These are phyloP conservation scores for Nothophaeocryptopus gaeumannii DNA, from an alignment of 2,329 filamentous ascomycete genomes.

Conservation along the genomic window DNA sequence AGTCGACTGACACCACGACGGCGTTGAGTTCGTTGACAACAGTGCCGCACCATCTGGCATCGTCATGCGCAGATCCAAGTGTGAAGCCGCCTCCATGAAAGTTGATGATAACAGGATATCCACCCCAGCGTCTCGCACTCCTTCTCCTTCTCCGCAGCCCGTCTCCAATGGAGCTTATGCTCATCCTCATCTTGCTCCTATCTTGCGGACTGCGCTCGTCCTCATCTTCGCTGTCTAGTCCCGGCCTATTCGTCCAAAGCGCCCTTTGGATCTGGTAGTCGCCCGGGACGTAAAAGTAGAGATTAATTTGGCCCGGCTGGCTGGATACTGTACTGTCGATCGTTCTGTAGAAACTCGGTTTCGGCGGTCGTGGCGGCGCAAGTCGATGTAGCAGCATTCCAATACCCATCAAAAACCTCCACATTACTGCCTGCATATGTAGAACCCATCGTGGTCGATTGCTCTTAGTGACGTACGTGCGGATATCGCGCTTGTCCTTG, in stretches of 20 bases:
- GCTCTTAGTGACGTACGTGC: conserved; percentile 20
- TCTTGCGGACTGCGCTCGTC: conserved; percentile 18
- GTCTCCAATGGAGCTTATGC: conserved; percentile 25
- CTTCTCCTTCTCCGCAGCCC: conserved; percentile 23
- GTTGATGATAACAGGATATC: conserved; percentile 59
- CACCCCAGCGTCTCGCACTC: conserved; percentile 39
- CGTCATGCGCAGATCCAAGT: conserved; percentile 58
- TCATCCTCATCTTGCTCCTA: conserved; percentile 24
- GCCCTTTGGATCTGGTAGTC: conserved; percentile 46
- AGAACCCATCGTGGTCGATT: conserved; percentile 57
- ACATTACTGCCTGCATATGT: conserved; percentile 61
- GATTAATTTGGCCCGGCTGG: conserved; percentile 46
- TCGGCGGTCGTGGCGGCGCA: conserved; percentile 59
- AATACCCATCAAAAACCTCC: conserved; percentile 65
- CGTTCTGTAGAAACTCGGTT: conserved; percentile 57
- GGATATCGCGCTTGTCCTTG: conserved; percentile 11
- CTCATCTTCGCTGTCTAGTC: conserved; percentile 16
- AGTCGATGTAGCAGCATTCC: conserved; percentile 67
- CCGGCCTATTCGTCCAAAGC: conserved; percentile 26
- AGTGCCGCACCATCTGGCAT: conserved; percentile 57
- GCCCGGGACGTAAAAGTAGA: conserved; percentile 62
- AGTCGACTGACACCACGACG: conserved; percentile 60
- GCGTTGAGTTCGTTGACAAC: conserved; percentile 57
- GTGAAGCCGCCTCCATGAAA: conserved; percentile 65
- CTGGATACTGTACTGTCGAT: conserved; percentile 52